Evolutionary conservation across 129 eudicot species (phyloP).

Genomic region (Apium graveolens): DNA sequence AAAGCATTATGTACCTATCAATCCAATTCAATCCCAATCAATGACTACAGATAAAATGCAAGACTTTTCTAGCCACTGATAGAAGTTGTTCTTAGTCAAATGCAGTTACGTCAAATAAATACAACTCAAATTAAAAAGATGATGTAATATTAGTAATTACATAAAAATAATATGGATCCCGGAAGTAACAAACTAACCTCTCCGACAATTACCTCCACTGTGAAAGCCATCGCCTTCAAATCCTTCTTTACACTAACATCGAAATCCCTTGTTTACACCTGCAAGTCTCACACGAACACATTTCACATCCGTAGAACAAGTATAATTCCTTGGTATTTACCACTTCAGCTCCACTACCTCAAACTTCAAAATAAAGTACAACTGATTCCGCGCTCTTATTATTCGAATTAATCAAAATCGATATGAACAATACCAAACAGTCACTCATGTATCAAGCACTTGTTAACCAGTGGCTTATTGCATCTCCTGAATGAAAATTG

Average conservation of each 20-base stretch:
- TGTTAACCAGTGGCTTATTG: slow-evolving; percentile 12
- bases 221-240: slow-evolving; percentile 73
- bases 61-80: background rate
- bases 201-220: slow-evolving; percentile 50
- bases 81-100: slow-evolving; percentile 19
- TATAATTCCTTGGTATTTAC: slow-evolving; percentile 57
- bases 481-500: slow-evolving; percentile 36
- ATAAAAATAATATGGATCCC: no score
- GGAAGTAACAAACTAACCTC: slow-evolving; percentile 29
- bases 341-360: slow-evolving; percentile 58
- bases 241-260: slow-evolving; percentile 59
- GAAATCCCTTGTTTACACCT: slow-evolving; percentile 22
- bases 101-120: slow-evolving; percentile 25
- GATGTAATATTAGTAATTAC: slow-evolving; percentile 5
- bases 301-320: slow-evolving; percentile 28
- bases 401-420: slow-evolving; percentile 33
- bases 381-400: slow-evolving; percentile 11
- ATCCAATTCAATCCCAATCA: background rate
- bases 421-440: slow-evolving; percentile 26
- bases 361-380: slow-evolving; percentile 35
- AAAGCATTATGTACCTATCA: slow-evolving; percentile 54
- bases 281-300: slow-evolving; percentile 24
- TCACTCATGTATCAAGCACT: slow-evolving; percentile 33
- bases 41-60: background rate
- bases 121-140: slow-evolving; percentile 1